Evolutionary conservation across 345 rosid species (phyloP).

Genomic region (Erodium maritimum): DNA sequence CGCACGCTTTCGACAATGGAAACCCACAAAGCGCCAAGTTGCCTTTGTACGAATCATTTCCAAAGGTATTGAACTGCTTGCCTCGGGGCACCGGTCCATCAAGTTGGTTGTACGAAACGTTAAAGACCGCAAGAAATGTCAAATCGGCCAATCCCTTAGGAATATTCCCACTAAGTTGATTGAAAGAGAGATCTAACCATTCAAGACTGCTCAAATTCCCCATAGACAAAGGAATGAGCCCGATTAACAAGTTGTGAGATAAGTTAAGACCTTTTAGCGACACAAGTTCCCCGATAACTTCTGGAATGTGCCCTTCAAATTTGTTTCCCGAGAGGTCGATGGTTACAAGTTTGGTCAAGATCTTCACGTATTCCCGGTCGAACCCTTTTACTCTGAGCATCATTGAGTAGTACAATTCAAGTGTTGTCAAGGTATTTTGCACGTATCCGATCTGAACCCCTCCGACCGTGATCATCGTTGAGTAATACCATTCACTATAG

Average conservation of each 20-base stretch:
- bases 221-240: constrained; percentile 5
- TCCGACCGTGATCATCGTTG: too few species aligned
- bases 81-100: constrained; percentile 7
- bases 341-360: neutral
- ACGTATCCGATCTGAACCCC: too few species aligned
- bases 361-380: neutral
- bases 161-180: constrained; percentile 4
- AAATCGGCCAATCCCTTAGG: constrained; percentile 6
- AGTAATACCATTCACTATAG: too few species aligned
- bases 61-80: constrained; percentile 8
- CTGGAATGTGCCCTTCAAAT: constrained; percentile 8
- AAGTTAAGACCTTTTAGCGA: constrained; percentile 8
- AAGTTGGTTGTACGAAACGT: constrained; percentile 7
- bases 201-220: constrained; percentile 4
- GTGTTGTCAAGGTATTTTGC: too few species aligned
- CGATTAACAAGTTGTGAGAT: constrained; percentile 4
- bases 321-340: constrained; percentile 19
- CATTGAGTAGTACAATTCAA: constrained; percentile 2
- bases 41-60: constrained; percentile 1
- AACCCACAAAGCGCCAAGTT: constrained; percentile 5
- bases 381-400: constrained; percentile 7
- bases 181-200: constrained; percentile 15
- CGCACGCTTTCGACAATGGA: constrained; percentile 9
- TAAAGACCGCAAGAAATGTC: neutral
- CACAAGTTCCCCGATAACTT: constrained; percentile 1